A percentile compares a stretch with the other conserved stretches of the same genome.
Conservation (phyloP, 2,329 filamentous ascomycete species). For the Penicillium sclerotiorum region DNA sequence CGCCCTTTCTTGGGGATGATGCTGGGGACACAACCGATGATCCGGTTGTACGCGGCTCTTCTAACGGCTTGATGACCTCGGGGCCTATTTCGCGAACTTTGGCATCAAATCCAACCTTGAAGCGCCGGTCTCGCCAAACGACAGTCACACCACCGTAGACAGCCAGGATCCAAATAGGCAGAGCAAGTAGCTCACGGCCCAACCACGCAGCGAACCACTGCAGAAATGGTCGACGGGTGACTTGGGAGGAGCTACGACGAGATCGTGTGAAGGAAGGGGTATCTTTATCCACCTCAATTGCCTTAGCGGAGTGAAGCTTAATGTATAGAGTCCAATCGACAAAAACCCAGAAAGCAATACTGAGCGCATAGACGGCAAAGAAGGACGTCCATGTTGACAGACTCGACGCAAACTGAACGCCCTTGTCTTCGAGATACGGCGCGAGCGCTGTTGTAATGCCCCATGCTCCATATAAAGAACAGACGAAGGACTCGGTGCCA, state of each 20-base stretch:
- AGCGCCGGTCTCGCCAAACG: constrained; percentile 80
- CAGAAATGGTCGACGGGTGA: constrained; percentile 58
- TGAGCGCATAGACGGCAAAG: constrained; percentile 64
- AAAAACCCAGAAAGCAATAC: constrained; percentile 70
- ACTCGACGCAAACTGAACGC: constrained; percentile 49
- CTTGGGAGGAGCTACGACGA: constrained; percentile 43
- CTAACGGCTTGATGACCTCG: constrained; percentile 7
- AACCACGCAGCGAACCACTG: constrained; percentile 84
- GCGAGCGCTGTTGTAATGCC: constrained; percentile 71
- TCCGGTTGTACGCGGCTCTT: constrained; percentile 25
- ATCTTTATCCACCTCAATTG: constrained; percentile 69
- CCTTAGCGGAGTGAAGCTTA: constrained; percentile 71
- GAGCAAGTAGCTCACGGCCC: constrained; percentile 76
- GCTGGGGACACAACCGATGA: constrained; percentile 15
- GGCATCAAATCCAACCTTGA: constrained; percentile 82
- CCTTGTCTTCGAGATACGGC: constrained; percentile 54
- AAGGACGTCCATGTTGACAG: constrained; percentile 70
- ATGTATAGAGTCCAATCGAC: constrained; percentile 75
- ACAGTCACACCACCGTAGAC: constrained; percentile 87
- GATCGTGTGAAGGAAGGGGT: constrained; percentile 73
- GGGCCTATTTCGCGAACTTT: constrained; percentile 65
- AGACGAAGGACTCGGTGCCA: constrained; percentile 84
- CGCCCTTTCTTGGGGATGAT: constrained; percentile 7
- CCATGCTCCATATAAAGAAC: constrained; percentile 77
- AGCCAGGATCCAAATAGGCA: constrained; percentile 89